phyloP scores from a whole-genome alignment of 148 eudicot species.

The Fallopia convolvulus region DNA sequence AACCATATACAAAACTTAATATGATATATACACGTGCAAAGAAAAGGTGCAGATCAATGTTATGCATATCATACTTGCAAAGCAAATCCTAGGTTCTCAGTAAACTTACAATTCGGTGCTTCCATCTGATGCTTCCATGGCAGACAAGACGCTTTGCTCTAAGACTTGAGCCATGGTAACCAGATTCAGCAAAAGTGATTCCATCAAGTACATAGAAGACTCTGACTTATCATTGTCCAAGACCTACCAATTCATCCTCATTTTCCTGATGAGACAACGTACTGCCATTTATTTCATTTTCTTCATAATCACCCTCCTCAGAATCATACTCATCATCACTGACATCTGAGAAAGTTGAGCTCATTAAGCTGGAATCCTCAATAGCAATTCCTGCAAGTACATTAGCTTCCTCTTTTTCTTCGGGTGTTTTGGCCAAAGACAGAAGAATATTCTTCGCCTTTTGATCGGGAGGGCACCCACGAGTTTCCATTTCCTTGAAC shows the following conservation, averaged over 20 bases:
- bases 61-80: neutral
- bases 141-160: neutral
- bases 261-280: neutral
- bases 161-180: neutral
- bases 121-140: conserved; percentile 4
- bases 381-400: conserved; percentile 29
- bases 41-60: neutral
- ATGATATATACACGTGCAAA: conserved; percentile 2
- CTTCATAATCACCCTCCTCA: conserved; percentile 24
- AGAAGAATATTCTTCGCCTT: conserved; percentile 87
- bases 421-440: conserved; percentile 63
- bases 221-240: neutral
- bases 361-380: conserved; percentile 16
- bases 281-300: neutral
- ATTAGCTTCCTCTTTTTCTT: conserved; percentile 64
- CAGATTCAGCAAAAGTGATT: neutral
- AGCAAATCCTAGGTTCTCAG: conserved; percentile 1
- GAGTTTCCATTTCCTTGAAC: conserved; percentile 84
- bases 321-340: conserved; percentile 25
- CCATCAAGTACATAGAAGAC: neutral
- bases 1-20: neutral
- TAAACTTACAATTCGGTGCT: conserved; percentile 6
- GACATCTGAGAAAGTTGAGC: conserved; percentile 13
- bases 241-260: neutral
- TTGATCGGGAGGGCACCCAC: conserved; percentile 71